Evolutionary conservation across 176 grass and related monocot genomes (phyloP).

Genomic region (Carex myosuroides): DNA sequence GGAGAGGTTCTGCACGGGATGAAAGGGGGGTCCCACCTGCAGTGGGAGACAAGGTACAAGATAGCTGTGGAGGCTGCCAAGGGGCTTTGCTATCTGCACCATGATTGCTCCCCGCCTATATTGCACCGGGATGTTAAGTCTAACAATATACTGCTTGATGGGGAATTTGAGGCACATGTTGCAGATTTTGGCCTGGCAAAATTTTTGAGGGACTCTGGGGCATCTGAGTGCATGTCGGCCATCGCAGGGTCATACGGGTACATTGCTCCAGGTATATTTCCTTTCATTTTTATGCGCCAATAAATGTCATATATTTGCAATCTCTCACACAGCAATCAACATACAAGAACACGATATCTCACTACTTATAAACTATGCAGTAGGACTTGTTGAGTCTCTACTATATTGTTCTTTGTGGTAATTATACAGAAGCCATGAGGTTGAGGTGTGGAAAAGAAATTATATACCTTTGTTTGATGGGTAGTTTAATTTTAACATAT

Average conservation of each 20-base stretch:
- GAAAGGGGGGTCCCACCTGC: slow-evolving; percentile 65
- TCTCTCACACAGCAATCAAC: not conserved
- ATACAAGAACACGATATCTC: not conserved
- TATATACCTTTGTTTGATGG: not conserved
- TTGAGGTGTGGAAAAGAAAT: not conserved
- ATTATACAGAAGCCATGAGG: not conserved
- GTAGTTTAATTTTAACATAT: not conserved
- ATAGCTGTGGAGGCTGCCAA: slow-evolving; percentile 82
- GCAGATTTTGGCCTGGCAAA: slow-evolving; percentile 92
- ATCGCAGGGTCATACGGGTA: slow-evolving; percentile 93
- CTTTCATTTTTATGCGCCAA: not conserved
- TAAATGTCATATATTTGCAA: not conserved
- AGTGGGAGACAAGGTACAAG: slow-evolving; percentile 84
- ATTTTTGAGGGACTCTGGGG: slow-evolving; percentile 54
- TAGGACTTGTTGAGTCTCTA: not conserved
- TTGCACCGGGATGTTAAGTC: slow-evolving; percentile 96
- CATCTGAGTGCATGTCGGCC: slow-evolving; percentile 93
- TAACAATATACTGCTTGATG: slow-evolving; percentile 90
- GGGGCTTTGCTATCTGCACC: slow-evolving; percentile 96
- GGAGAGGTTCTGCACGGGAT: slow-evolving; percentile 87
- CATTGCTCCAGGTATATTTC: slow-evolving; percentile 67
- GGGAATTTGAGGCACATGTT: slow-evolving; percentile 72
- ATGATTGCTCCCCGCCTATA: slow-evolving; percentile 81
- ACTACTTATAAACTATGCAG: not conserved
- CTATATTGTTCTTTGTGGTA: not conserved